Conservation (phyloP, 2,329 filamentous ascomycete genomes). For the Epichloe brachyelytri region DNA sequence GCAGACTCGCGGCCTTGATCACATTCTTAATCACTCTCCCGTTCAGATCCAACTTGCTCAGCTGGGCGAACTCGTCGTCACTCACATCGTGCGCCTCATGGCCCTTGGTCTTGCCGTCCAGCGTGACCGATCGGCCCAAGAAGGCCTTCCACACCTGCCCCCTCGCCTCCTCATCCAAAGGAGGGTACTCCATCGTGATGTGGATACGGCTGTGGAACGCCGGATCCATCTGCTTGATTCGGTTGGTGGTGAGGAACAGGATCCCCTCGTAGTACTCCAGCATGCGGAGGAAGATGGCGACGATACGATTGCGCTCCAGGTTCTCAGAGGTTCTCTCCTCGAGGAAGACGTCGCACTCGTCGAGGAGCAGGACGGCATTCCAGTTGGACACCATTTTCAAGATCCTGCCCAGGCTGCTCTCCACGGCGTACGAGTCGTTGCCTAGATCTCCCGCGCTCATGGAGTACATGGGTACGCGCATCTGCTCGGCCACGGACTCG, state of each 20-base stretch:
- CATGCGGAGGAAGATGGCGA: constrained; percentile 27
- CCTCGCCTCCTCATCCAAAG: constrained; percentile 24
- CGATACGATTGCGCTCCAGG: constrained; percentile 20
- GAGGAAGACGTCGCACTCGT: constrained; percentile 31
- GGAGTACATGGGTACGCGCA: constrained; percentile 35
- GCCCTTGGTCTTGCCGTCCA: constrained; percentile 9
- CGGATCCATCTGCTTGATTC: constrained; percentile 29
- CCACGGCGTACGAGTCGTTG: constrained; percentile 49
- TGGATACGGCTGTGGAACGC: constrained; percentile 37
- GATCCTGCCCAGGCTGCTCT: constrained; percentile 38
- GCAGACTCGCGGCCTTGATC: constrained; percentile 24
- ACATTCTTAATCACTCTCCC: constrained; percentile 39
- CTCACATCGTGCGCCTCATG: constrained; percentile 18
- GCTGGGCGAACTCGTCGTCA: constrained; percentile 18
- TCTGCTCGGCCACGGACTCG: constrained; percentile 36
- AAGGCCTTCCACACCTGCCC: constrained; percentile 28
- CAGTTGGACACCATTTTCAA: constrained; percentile 54
- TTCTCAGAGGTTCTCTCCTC: constrained; percentile 22
- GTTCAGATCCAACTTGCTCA: constrained; percentile 30
- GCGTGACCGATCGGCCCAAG: constrained; percentile 16
- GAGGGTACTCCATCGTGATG: constrained; percentile 33
- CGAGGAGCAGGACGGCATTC: constrained; percentile 25
- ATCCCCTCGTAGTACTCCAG: constrained; percentile 37
- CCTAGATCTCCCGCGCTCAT: constrained; percentile 58
- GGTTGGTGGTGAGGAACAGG: constrained; percentile 37